phyloP scores from a whole-genome alignment of 106 monocot species.

The Acanthochlamys bracteata region DNA sequence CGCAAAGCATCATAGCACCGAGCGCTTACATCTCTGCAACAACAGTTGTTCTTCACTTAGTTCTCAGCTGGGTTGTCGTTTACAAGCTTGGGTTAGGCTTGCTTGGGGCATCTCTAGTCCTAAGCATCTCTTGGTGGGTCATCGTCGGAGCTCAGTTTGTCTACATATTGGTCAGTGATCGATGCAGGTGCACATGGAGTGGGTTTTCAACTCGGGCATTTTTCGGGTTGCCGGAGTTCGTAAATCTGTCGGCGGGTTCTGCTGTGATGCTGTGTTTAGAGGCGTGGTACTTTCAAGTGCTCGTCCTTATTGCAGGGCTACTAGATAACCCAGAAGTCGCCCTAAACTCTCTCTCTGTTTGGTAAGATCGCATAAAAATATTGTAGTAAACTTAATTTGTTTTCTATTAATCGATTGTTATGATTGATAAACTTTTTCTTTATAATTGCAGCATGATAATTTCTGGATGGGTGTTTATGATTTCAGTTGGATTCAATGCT shows the following conservation, averaged over 20 bases:
- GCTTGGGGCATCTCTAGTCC: slow-evolving; percentile 54
- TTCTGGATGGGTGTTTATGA: slow-evolving; percentile 92
- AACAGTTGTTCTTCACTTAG: slow-evolving; percentile 28
- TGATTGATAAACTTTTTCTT: background rate
- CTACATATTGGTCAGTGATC: slow-evolving; percentile 28
- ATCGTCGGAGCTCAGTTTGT: slow-evolving; percentile 30
- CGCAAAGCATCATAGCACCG: slow-evolving; percentile 65
- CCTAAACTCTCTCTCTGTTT: slow-evolving; percentile 30
- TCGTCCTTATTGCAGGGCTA: slow-evolving; percentile 45
- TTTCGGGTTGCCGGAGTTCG: slow-evolving; percentile 24
- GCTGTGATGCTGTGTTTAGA: slow-evolving; percentile 57
- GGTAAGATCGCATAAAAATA: slow-evolving; percentile 12
- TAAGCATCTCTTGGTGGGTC: slow-evolving; percentile 56
- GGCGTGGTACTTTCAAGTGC: slow-evolving; percentile 51
- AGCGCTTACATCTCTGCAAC: slow-evolving; percentile 59
- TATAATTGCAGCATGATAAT: slow-evolving; percentile 64
- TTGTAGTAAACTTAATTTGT: background rate
- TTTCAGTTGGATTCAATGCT: slow-evolving; percentile 90
- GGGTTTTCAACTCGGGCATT: slow-evolving; percentile 40
- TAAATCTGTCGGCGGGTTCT: slow-evolving; percentile 39
- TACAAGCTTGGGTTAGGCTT: slow-evolving; percentile 47
- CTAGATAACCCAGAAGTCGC: slow-evolving; percentile 34
- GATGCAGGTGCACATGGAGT: slow-evolving; percentile 26
- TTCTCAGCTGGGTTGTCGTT: slow-evolving; percentile 40
- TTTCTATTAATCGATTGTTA: background rate